A percentile compares a stretch with the other conserved stretches of the same genome.
These are phyloP conservation scores for Ganoderma sp. DNA, from an alignment of 1,284 basidiomycete genomes.

Conservation along the genomic window DNA sequence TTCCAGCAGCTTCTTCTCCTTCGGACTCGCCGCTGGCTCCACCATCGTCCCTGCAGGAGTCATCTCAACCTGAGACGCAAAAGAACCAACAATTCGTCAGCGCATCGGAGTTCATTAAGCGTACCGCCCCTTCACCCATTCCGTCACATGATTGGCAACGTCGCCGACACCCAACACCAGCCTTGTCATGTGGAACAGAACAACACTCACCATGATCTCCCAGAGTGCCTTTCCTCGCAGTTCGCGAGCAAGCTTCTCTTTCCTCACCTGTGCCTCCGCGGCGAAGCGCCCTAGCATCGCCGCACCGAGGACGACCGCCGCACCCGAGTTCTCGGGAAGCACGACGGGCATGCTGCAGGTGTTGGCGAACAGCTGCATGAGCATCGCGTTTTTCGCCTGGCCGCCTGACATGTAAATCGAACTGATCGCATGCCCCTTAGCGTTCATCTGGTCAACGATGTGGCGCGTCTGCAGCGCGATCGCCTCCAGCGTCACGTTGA, in stretches of 20 bases:
- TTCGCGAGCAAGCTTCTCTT: conserved; percentile 48
- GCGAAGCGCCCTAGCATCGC: conserved; percentile 95
- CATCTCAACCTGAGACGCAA: conserved; percentile 76
- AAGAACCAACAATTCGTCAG: not conserved
- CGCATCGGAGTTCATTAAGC: not conserved
- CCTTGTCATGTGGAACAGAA: not conserved
- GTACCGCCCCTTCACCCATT: not conserved
- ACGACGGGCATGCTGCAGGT: conserved; percentile 86
- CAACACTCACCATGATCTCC: conserved; percentile 83
- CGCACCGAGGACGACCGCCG: conserved; percentile 90
- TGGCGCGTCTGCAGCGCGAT: conserved; percentile 96
- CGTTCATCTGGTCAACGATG: conserved; percentile 93
- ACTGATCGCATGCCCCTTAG: conserved; percentile 82
- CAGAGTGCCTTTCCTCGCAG: conserved; percentile 78
- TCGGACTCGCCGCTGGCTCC: conserved; percentile 63
- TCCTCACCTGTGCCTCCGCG: conserved; percentile 56
- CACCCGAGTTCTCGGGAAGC: conserved; percentile 77
- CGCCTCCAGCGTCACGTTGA: conserved; percentile 91
- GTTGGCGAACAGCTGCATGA: conserved; percentile 92
- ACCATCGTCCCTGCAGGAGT: conserved; percentile 84
- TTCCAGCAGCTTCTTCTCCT: conserved; percentile 78
- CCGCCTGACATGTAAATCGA: conserved; percentile 93
- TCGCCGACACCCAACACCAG: not conserved
- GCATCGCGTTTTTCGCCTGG: conserved; percentile 83
- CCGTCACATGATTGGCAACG: not conserved